A percentile compares a stretch with the other conserved stretches of the same genome.
Conservation (phyloP, 345 rosid species). For the Schrenkiella parvula region DNA sequence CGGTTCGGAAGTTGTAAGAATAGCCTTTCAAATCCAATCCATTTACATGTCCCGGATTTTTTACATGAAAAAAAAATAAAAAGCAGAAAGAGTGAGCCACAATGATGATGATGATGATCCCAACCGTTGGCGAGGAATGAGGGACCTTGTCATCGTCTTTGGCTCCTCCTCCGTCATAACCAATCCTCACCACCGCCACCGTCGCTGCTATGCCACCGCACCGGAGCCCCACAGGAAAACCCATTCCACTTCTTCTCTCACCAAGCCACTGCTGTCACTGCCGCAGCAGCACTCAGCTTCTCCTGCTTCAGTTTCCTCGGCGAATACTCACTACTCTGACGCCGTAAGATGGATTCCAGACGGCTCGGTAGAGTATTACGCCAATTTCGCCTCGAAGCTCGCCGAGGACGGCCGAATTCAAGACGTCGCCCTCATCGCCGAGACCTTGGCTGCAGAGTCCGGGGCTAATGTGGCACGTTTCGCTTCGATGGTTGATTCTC, state of each 20-base stretch:
- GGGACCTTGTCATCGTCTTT: slow-evolving; percentile 54
- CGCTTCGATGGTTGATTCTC: slow-evolving; percentile 39
- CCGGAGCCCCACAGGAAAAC: slow-evolving; percentile 22
- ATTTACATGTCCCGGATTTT: not conserved
- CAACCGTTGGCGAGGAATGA: slow-evolving; percentile 56
- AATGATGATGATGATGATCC: slow-evolving; percentile 13
- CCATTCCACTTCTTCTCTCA: slow-evolving; percentile 29
- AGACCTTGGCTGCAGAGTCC: slow-evolving; percentile 49
- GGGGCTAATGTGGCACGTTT: slow-evolving; percentile 51
- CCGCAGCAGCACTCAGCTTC: slow-evolving; percentile 25
- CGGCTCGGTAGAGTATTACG: slow-evolving; percentile 37
- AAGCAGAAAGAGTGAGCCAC: slow-evolving; percentile 12
- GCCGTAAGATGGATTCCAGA: slow-evolving; percentile 40
- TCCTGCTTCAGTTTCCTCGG: slow-evolving; percentile 28
- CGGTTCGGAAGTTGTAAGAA: slow-evolving; percentile 24
- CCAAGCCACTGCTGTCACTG: slow-evolving; percentile 29
- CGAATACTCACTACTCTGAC: slow-evolving; percentile 22
- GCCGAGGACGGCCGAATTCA: slow-evolving; percentile 67
- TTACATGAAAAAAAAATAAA: not conserved
- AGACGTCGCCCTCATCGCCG: slow-evolving; percentile 55
- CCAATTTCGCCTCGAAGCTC: slow-evolving; percentile 58
- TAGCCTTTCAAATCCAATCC: slow-evolving; percentile 79
- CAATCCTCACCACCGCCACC: slow-evolving; percentile 32
- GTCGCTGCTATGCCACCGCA: slow-evolving; percentile 33
- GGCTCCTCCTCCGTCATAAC: slow-evolving; percentile 48